phyloP scores from a whole-genome alignment of 208 protist species.

The Borovskyia barvae region DNA sequence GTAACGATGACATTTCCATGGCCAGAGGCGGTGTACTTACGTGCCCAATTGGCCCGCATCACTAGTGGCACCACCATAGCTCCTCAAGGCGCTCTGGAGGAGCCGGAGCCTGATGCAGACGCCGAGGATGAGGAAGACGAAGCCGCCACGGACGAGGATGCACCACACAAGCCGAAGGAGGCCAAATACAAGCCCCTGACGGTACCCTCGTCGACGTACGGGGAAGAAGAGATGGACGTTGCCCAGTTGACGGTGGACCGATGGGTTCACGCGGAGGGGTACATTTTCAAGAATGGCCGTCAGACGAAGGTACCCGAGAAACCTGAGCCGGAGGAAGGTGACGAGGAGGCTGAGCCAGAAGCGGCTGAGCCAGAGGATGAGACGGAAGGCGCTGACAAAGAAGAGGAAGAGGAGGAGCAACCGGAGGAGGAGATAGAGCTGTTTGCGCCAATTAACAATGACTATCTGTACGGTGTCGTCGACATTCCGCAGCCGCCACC shows the following conservation, averaged over 20 bases:
- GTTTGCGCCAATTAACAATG: constrained; percentile 71
- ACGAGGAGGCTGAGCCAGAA: constrained; percentile 62
- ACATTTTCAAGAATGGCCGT: constrained; percentile 87
- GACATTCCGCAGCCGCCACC: constrained; percentile 86
- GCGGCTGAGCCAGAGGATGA: constrained; percentile 60
- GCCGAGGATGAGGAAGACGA: constrained; percentile 86
- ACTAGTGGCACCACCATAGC: constrained; percentile 83
- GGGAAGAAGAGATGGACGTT: constrained; percentile 76
- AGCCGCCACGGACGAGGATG: constrained; percentile 60
- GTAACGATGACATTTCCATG: constrained; percentile 90
- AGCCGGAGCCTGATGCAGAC: constrained; percentile 80
- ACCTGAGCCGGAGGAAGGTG: constrained; percentile 74
- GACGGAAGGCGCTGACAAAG: constrained; percentile 43
- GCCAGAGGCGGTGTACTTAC: constrained; percentile 88
- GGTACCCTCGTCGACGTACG: constrained; percentile 59
- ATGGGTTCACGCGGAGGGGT: constrained; percentile 86
- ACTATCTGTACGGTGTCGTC: constrained; percentile 81
- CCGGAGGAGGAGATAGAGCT: constrained; percentile 87
- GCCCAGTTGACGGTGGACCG: constrained; percentile 70
- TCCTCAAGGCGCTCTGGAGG: constrained; percentile 83
- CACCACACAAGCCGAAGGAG: constrained; percentile 62
- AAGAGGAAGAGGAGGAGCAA: constrained; percentile 56
- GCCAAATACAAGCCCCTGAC: constrained; percentile 82
- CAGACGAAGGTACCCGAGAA: constrained; percentile 89
- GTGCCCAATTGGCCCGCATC: constrained; percentile 94